A percentile compares a stretch with the other conserved stretches of the same genome.
phyloP scores from a whole-genome alignment of 352 stramenopile genomes.

The Pythium brassicae region DNA sequence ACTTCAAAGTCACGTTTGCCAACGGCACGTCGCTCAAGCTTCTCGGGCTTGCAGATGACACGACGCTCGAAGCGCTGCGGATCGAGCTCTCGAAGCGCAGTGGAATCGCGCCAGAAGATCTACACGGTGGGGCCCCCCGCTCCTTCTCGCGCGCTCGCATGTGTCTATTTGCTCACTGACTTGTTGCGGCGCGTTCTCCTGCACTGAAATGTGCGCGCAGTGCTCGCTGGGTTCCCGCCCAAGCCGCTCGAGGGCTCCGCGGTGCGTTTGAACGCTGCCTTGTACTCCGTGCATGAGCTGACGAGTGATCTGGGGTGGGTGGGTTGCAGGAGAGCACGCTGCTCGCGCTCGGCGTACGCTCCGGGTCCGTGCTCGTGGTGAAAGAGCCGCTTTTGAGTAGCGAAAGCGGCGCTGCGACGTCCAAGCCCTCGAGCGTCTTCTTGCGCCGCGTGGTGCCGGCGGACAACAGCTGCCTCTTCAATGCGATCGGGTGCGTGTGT shows the following conservation, averaged over 20 bases:
- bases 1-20: slow-evolving; percentile 76
- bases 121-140: slow-evolving; percentile 35
- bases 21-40: slow-evolving; percentile 73
- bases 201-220: slow-evolving; percentile 19
- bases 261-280: slow-evolving; percentile 26
- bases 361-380: slow-evolving; percentile 65
- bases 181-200: neutral
- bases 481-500: slow-evolving; percentile 74
- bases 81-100: slow-evolving; percentile 50
- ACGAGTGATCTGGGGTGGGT: neutral
- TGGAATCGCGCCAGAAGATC: slow-evolving; percentile 51
- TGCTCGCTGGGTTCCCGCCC: slow-evolving; percentile 73
- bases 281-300: neutral
- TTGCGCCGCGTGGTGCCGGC: slow-evolving; percentile 68
- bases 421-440: slow-evolving; percentile 46
- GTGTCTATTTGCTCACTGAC: neutral
- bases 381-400: slow-evolving; percentile 44
- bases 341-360: slow-evolving; percentile 47
- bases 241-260: slow-evolving; percentile 58
- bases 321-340: slow-evolving; percentile 36
- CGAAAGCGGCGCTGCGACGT: neutral
- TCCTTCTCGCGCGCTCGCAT: neutral
- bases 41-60: slow-evolving; percentile 49
- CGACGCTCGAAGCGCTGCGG: slow-evolving; percentile 56
- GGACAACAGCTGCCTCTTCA: slow-evolving; percentile 87